Evolutionary conservation across 2,329 filamentous ascomycete species (phyloP).

Genomic region (Blastomyces gilchristii): DNA sequence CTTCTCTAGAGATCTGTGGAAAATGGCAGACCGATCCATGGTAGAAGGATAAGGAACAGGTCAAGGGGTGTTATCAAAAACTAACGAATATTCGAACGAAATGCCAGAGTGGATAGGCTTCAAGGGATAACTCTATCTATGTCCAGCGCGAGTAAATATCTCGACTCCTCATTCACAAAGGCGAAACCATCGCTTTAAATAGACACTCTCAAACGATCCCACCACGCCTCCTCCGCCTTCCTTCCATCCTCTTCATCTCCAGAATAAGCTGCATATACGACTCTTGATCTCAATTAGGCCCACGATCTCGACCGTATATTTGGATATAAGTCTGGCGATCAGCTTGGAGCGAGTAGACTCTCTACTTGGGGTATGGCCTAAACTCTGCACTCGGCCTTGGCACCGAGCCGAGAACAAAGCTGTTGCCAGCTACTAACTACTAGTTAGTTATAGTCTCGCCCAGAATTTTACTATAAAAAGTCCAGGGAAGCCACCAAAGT

Average conservation of each 20-base stretch:
- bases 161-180: neutral
- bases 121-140: no score
- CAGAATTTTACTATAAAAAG: neutral
- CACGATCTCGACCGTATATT: neutral
- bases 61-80: neutral
- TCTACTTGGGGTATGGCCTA: neutral
- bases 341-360: neutral
- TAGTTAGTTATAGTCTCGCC: no score
- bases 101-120: neutral
- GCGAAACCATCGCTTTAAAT: neutral
- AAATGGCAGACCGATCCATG: neutral
- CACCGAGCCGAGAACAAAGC: neutral
- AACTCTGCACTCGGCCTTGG: neutral
- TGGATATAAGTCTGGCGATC: no score
- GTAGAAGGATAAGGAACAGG: neutral
- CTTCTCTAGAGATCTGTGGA: constrained; percentile 7
- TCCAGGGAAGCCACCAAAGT: neutral
- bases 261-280: neutral
- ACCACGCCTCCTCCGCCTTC: neutral
- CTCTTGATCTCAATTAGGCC: neutral
- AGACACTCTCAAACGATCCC: neutral
- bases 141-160: neutral
- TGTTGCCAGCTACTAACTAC: neutral
- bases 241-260: neutral
- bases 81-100: neutral